Evolutionary conservation across 1,284 basidiomycete genomes (phyloP).

Genomic region (Ustilago hordei): DNA sequence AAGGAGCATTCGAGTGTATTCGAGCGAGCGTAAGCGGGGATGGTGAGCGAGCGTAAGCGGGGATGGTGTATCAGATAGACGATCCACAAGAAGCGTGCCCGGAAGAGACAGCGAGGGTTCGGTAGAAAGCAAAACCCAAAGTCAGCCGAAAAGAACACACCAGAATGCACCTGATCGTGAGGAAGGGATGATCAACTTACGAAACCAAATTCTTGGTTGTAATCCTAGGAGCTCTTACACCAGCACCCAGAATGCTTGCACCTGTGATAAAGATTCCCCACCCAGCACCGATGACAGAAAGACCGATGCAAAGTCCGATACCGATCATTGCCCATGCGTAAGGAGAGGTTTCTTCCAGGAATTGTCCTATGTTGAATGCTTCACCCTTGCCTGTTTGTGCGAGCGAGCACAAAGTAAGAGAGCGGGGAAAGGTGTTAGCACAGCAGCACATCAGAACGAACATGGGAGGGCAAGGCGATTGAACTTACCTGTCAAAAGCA

Average conservation of each 20-base stretch:
- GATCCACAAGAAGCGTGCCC: too few relatives aligned
- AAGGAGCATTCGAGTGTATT: too few relatives aligned
- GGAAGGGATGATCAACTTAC: slow-evolving; percentile 71
- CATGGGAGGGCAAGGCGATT: neutral
- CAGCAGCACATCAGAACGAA: too few relatives aligned
- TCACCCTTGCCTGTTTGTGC: slow-evolving; percentile 44
- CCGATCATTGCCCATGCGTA: slow-evolving; percentile 92
- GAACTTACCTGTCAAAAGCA: slow-evolving; percentile 51
- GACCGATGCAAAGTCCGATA: slow-evolving; percentile 90
- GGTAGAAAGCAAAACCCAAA: neutral
- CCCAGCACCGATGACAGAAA: slow-evolving; percentile 93
- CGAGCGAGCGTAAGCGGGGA: too few relatives aligned
- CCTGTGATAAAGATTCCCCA: slow-evolving; percentile 99
- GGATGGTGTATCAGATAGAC: too few relatives aligned
- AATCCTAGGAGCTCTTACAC: slow-evolving; percentile 92
- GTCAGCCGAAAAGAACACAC: neutral
- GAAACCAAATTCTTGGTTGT: slow-evolving; percentile 97
- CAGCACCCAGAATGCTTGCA: slow-evolving; percentile 92
- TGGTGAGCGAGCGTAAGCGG: too few relatives aligned
- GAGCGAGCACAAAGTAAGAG: neutral
- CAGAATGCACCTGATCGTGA: neutral
- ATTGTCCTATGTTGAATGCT: slow-evolving; percentile 70
- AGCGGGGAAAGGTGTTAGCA: neutral
- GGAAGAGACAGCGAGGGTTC: too few relatives aligned
- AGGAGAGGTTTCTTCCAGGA: slow-evolving; percentile 92